These are phyloP conservation scores for Paramecium biaurelia DNA, from an alignment of 73 alveolate species.

Conservation along the genomic window DNA sequence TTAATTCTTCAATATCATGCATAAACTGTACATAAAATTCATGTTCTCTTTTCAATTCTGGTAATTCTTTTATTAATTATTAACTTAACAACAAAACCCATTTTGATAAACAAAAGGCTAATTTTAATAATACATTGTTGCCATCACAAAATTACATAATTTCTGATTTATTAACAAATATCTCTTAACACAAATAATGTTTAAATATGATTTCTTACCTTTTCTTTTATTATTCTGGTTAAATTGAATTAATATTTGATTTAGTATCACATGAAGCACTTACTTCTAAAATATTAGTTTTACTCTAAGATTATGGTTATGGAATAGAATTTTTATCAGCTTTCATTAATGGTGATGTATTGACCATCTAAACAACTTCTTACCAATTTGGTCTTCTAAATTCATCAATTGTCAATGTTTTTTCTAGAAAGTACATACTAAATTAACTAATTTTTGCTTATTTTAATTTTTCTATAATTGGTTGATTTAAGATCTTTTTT, in stretches of 20 bases:
- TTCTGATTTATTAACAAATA: neutral
- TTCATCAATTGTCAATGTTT: conserved; percentile 33
- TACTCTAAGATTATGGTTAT: neutral
- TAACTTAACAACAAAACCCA: neutral
- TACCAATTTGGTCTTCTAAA: conserved; percentile 47
- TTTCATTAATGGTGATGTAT: neutral
- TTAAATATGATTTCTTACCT: conserved; percentile 23
- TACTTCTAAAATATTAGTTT: neutral
- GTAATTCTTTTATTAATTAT: neutral
- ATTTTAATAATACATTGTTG: neutral
- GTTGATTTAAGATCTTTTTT: neutral
- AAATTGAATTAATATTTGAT: neutral
- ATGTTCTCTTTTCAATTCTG: conserved; percentile 28
- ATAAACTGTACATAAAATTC: neutral
- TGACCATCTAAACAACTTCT: neutral
- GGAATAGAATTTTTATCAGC: neutral
- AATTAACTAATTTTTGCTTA: conserved; percentile 2
- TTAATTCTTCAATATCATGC: conserved; percentile 12
- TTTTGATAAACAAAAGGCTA: neutral
- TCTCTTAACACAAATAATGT: conserved; percentile 28
- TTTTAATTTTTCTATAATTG: neutral
- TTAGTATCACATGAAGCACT: neutral
- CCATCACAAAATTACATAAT: conserved; percentile 26
- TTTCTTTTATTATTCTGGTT: neutral
- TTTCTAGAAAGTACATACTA: conserved; percentile 7